phyloP scores from a whole-genome alignment of 306 rosid species.

The Sesbania bispinosa region DNA sequence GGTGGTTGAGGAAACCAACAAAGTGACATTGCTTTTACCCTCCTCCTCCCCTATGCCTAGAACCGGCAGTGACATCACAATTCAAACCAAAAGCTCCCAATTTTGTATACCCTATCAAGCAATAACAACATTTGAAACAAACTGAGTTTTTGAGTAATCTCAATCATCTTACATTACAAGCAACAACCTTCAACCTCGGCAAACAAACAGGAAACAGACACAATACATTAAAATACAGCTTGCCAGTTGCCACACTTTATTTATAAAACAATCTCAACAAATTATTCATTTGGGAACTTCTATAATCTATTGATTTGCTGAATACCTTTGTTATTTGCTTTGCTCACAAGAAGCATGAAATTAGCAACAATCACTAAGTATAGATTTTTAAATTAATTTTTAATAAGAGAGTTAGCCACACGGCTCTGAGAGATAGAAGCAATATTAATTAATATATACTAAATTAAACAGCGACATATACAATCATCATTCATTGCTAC shows the following conservation, averaged over 20 bases:
- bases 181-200: no score
- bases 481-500: no score
- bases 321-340: conserved; percentile 31
- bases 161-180: no score
- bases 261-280: no score
- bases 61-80: conserved; percentile 58
- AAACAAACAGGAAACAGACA: no score
- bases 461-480: not conserved
- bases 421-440: not conserved
- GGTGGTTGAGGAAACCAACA: conserved; percentile 47
- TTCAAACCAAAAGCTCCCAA: conserved; percentile 24
- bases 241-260: no score
- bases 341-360: conserved; percentile 1
- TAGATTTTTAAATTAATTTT: not conserved
- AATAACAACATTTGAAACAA: conserved; percentile 1
- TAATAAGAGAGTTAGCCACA: conserved; percentile 13
- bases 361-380: conserved; percentile 8
- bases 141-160: no score
- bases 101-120: conserved; percentile 29
- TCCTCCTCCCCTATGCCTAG: conserved; percentile 57
- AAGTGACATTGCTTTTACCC: conserved; percentile 55
- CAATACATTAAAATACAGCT: no score
- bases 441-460: not conserved
- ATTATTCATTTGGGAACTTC: no score
- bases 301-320: no score